Percentiles rank a stretch among this genome's conserved stretches.
Conservation (phyloP, 1,284 basidiomycete species). For the Rugiboletus extremiorientalis region DNA sequence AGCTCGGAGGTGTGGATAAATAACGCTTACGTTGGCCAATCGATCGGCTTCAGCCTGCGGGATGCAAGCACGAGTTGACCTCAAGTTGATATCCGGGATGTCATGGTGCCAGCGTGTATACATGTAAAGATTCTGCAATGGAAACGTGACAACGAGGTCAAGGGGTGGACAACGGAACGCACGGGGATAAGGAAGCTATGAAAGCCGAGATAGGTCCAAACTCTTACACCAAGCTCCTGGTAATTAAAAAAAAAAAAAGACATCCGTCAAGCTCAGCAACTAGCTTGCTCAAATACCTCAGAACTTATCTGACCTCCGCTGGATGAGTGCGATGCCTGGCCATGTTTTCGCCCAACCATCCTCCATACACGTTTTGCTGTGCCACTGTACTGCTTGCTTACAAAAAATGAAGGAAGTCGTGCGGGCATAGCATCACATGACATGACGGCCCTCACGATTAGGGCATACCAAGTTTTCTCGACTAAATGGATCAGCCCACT, state of each 20-base stretch:
- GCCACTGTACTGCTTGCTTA: no score
- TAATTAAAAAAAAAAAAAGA: no score
- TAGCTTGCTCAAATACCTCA: background rate
- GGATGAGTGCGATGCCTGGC: background rate
- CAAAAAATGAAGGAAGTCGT: no score
- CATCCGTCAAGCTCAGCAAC: background rate
- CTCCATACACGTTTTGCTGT: background rate
- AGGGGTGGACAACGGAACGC: background rate
- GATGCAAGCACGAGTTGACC: background rate
- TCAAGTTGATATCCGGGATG: background rate
- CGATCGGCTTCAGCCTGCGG: background rate
- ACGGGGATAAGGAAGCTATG: no score
- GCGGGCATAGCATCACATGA: no score
- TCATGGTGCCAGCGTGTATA: background rate
- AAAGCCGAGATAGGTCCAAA: background rate
- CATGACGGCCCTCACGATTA: no score
- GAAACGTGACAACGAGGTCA: background rate
- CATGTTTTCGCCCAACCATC: background rate
- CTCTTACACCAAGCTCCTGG: background rate
- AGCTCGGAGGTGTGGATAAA: no score
- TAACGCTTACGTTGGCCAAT: no score
- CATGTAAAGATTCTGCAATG: background rate
- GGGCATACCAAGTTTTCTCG: no score
- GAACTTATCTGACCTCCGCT: background rate
- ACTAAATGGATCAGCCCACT: background rate